Percentiles rank a stretch among this genome's conserved stretches.
Evolutionary conservation across 2,329 filamentous ascomycete species (phyloP).

Genomic region (Penicillium sp.): DNA sequence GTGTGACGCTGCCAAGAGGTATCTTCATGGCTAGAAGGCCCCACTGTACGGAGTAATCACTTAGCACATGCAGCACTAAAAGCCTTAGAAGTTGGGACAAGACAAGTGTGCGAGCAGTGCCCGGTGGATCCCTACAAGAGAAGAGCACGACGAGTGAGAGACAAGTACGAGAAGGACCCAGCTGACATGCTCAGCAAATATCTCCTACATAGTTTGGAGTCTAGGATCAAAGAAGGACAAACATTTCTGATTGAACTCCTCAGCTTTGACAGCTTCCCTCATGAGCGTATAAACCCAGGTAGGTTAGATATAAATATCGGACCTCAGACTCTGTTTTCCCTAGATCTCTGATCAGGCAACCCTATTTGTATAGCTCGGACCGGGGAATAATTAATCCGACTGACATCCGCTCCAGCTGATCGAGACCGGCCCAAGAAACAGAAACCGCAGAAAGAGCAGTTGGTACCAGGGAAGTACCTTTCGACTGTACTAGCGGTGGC

Average conservation of each 20-base stretch:
- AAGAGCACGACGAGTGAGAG: too few relatives aligned
- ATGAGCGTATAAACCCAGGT: not conserved
- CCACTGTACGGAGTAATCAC: not conserved
- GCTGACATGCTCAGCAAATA: not conserved
- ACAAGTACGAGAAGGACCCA: not conserved
- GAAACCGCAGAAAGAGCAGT: conserved; percentile 1
- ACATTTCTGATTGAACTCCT: not conserved
- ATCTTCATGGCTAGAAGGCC: not conserved
- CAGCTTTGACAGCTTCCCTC: not conserved
- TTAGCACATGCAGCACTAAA: too few relatives aligned
- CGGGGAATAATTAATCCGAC: conserved; percentile 2
- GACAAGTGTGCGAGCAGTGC: too few relatives aligned
- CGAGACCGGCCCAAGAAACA: conserved; percentile 9
- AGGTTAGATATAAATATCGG: not conserved
- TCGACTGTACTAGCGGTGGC: conserved; percentile 20
- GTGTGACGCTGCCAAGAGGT: not conserved
- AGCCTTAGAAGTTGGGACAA: too few relatives aligned
- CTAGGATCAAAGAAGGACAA: not conserved
- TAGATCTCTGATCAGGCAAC: not conserved
- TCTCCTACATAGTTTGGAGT: not conserved
- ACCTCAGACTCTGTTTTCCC: conserved; percentile 1
- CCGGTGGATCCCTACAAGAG: too few relatives aligned
- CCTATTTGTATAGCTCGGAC: conserved; percentile 5
- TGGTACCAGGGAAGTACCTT: conserved; percentile 21
- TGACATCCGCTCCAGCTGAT: conserved; percentile 4